phyloP scores from a whole-genome alignment of 1,284 basidiomycete species.

The Apiotrichum domesticum region DNA sequence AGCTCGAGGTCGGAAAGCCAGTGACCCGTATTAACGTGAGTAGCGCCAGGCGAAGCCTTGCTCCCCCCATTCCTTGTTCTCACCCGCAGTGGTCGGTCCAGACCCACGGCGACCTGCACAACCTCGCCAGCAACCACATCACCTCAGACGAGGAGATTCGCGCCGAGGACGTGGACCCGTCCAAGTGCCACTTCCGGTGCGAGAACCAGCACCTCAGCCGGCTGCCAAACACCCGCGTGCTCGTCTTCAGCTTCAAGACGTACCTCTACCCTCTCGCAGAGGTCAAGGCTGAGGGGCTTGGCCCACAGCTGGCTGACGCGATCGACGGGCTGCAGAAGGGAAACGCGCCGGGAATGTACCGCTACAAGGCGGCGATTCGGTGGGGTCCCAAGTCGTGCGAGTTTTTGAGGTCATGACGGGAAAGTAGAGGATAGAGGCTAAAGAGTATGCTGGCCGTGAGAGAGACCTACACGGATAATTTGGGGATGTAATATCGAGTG shows the following conservation, averaged over 20 bases:
- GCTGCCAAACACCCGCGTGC: conserved; percentile 4
- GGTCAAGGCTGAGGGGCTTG: conserved; percentile 10
- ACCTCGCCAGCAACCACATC: conserved; percentile 10
- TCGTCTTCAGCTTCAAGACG: conserved; percentile 16
- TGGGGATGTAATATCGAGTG: no score
- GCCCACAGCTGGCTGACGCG: conserved; percentile 10
- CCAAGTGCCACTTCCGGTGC: conserved; percentile 8
- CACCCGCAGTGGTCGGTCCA: conserved; percentile 10
- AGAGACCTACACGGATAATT: no score
- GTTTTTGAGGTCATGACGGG: conserved; percentile 5
- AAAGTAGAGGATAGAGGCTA: no score
- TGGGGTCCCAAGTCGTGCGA: conserved; percentile 9
- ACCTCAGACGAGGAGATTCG: neutral
- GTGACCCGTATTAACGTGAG: conserved; percentile 9
- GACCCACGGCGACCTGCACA: conserved; percentile 8
- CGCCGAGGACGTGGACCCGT: neutral
- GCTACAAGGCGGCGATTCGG: conserved; percentile 13
- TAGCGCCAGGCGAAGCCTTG: neutral
- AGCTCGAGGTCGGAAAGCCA: conserved; percentile 11
- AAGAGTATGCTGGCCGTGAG: no score
- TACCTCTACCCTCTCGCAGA: conserved; percentile 10
- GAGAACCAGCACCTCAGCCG: conserved; percentile 15
- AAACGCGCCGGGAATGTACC: conserved; percentile 16
- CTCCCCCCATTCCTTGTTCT: no score
- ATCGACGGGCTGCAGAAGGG: conserved; percentile 14